Conservation (phyloP, 106 monocot species). For the Iris macrosiphon region DNA sequence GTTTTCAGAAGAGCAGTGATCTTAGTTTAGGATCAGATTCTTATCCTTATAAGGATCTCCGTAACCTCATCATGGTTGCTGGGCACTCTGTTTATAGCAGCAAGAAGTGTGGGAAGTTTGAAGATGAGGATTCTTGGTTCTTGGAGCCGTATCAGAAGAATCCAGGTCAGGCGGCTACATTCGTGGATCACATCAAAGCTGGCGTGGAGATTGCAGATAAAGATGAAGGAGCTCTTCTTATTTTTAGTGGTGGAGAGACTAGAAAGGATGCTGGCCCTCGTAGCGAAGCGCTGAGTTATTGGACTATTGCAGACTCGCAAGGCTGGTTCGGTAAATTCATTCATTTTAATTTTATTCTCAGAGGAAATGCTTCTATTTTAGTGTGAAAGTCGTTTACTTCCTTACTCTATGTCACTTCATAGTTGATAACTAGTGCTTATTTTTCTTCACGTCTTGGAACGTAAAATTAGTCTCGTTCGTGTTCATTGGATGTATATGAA, state of each 20-base stretch:
- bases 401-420: no score
- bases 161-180: conserved; percentile 84
- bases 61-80: conserved; percentile 96
- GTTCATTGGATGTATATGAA: no score
- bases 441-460: no score
- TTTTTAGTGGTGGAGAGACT: conserved; percentile 99
- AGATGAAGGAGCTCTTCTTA: conserved; percentile 75
- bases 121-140: conserved; percentile 88
- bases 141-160: conserved; percentile 91
- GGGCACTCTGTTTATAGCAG: conserved; percentile 95
- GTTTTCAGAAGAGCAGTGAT: conserved; percentile 22
- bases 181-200: conserved; percentile 72
- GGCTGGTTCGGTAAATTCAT: conserved; percentile 80
- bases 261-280: conserved; percentile 86
- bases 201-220: conserved; percentile 68
- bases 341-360: no score
- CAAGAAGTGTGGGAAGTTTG: conserved; percentile 67
- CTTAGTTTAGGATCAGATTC: conserved; percentile 6
- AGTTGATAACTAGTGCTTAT: no score
- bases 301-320: conserved; percentile 86
- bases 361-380: no score
- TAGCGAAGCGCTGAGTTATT: conserved; percentile 97
- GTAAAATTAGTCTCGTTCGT: no score
- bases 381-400: no score
- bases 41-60: conserved; percentile 57